Evolutionary conservation across 345 rosid species (phyloP).

Genomic region (Euphorbia peplus): DNA sequence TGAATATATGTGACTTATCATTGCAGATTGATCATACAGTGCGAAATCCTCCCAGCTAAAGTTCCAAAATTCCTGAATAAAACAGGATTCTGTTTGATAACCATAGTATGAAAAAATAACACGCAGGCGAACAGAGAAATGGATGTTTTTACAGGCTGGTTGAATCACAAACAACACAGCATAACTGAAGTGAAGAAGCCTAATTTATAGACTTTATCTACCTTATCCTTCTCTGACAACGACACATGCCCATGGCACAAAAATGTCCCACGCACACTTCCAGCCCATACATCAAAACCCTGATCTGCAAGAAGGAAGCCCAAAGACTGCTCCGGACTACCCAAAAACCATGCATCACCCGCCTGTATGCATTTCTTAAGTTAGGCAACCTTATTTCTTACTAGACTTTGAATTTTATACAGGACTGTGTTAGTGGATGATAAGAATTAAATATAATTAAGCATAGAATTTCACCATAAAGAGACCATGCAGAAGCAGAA

Average conservation of each 20-base stretch:
- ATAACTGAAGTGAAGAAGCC: neutral
- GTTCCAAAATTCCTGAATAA: slow-evolving; percentile 89
- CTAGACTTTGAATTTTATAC: too few relatives aligned
- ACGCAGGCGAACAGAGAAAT: neutral
- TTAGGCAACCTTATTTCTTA: slow-evolving; percentile 3
- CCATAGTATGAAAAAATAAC: slow-evolving; percentile 2
- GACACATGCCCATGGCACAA: slow-evolving; percentile 81
- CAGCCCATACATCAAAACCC: slow-evolving; percentile 94
- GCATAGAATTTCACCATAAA: slow-evolving; percentile 56
- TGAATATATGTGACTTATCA: slow-evolving; percentile 51
- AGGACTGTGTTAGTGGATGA: too few relatives aligned
- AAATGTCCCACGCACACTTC: slow-evolving; percentile 86
- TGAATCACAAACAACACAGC: slow-evolving; percentile 5
- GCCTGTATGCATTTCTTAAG: slow-evolving; percentile 37
- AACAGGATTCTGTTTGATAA: slow-evolving; percentile 9
- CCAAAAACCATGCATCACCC: slow-evolving; percentile 87
- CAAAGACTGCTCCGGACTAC: slow-evolving; percentile 57
- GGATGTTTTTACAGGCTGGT: neutral
- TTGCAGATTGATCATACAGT: slow-evolving; percentile 65
- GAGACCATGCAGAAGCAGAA: slow-evolving; percentile 86
- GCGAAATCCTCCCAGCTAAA: slow-evolving; percentile 99
- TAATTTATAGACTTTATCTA: slow-evolving; percentile 20
- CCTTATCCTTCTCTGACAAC: slow-evolving; percentile 68
- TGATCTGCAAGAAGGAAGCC: slow-evolving; percentile 88
- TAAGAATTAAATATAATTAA: too few relatives aligned